phyloP scores from a whole-genome alignment of 305 asterid species.

The Solanum hybrid region DNA sequence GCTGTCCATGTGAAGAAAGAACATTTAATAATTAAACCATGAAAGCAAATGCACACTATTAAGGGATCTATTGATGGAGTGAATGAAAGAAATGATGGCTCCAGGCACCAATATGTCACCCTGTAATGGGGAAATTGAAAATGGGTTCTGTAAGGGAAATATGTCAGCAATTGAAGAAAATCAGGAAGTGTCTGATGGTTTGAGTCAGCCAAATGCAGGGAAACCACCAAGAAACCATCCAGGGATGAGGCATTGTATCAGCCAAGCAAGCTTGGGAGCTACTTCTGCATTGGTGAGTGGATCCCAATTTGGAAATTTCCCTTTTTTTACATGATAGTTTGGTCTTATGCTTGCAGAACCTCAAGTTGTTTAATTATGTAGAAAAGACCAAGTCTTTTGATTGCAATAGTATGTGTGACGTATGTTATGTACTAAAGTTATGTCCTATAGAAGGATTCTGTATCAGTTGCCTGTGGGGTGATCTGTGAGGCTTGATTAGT shows the following conservation, averaged over 20 bases:
- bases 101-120: conserved; percentile 37
- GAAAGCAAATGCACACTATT: conserved; percentile 5
- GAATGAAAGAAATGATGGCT: conserved; percentile 33
- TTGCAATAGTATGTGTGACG: background rate
- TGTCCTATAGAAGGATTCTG: background rate
- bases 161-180: conserved; percentile 22
- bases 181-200: conserved; percentile 30
- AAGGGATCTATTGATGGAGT: conserved; percentile 4
- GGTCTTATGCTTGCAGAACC: background rate
- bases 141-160: conserved; percentile 35
- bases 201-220: conserved; percentile 40
- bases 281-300: conserved; percentile 48
- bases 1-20: conserved; percentile 22
- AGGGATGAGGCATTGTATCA: conserved; percentile 72
- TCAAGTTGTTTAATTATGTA: background rate
- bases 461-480: background rate
- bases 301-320: conserved; percentile 6
- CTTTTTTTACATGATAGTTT: background rate
- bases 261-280: conserved; percentile 65
- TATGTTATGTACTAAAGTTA: background rate
- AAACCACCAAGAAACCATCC: conserved; percentile 55
- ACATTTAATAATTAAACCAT: background rate
- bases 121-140: conserved; percentile 30
- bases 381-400: background rate
- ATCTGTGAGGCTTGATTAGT: background rate